phyloP scores from a whole-genome alignment of 2,329 filamentous ascomycete genomes.

The Cladorrhinum sp. region DNA sequence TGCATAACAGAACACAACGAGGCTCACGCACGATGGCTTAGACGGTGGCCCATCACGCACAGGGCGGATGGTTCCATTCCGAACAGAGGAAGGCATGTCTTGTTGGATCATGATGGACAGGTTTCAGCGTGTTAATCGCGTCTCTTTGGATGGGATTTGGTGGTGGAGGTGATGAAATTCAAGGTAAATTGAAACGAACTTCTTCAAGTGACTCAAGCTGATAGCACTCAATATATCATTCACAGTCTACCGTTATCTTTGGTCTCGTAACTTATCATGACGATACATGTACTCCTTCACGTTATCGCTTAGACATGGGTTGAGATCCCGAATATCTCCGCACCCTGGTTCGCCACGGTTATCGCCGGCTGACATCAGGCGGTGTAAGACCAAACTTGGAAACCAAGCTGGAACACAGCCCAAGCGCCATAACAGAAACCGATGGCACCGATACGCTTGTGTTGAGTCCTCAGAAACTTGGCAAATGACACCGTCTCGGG shows the following conservation, averaged over 20 bases:
- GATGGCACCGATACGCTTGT: slow-evolving; percentile 39
- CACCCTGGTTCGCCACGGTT: background rate
- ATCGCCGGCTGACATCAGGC: background rate
- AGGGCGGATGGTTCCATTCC: background rate
- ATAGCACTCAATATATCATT: background rate
- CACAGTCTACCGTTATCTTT: background rate
- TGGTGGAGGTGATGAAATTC: background rate
- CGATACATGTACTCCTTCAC: background rate
- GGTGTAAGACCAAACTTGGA: slow-evolving; percentile 25
- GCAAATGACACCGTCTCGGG: slow-evolving; percentile 41
- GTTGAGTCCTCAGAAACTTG: slow-evolving; percentile 33
- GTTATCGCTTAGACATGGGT: background rate
- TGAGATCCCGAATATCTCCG: background rate
- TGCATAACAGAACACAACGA: background rate
- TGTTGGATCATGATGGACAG: background rate
- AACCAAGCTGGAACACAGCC: slow-evolving; percentile 46
- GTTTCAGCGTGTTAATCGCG: background rate
- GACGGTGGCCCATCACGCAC: background rate
- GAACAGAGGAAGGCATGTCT: background rate
- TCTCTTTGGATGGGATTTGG: background rate
- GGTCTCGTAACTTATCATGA: background rate
- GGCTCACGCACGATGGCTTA: background rate
- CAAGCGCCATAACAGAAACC: slow-evolving; percentile 53
- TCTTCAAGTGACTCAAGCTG: background rate
- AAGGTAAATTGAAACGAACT: background rate